Evolutionary conservation across 78 protist genomes (phyloP).

Genomic region (Speleostelium caveatum): DNA sequence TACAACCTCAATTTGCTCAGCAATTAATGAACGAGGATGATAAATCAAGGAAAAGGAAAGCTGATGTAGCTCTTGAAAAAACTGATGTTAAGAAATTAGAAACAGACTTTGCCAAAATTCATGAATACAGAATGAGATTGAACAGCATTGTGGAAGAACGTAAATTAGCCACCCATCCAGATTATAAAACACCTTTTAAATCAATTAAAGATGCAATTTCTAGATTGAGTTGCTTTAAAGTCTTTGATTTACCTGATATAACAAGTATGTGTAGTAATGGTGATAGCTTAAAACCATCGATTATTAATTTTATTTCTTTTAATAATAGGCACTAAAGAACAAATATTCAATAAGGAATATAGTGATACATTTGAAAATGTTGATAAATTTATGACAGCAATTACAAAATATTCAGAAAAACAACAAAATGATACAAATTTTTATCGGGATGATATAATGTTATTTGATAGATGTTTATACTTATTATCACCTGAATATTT

Average conservation of each 20-base stretch:
- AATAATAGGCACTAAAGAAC: too few species aligned
- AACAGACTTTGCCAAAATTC: too few species aligned
- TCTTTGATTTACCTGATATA: conserved; percentile 21
- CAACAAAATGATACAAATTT: too few species aligned
- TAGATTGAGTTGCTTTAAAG: conserved; percentile 44
- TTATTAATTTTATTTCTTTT: too few species aligned
- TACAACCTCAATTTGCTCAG: conserved; percentile 1
- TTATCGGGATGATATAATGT: too few species aligned
- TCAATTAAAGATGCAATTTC: conserved; percentile 37
- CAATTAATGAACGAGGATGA: conserved; percentile 1
- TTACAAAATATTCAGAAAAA: too few species aligned
- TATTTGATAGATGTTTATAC: too few species aligned
- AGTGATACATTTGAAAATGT: too few species aligned
- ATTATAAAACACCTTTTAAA: conserved; percentile 66
- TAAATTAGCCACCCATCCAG: conserved; percentile 63
- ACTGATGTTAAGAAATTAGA: conserved; percentile 5
- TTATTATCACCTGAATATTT: too few species aligned
- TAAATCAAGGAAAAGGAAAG: conserved; percentile 24
- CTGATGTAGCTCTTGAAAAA: conserved; percentile 36
- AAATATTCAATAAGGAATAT: too few species aligned
- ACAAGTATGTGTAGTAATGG: not conserved
- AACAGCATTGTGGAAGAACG: not conserved
- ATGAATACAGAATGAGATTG: conserved; percentile 18
- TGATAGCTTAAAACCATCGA: too few species aligned
- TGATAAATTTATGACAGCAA: too few species aligned